A percentile compares a stretch with the other conserved stretches of the same genome.
Evolutionary conservation across 768 basidiomycete species (phyloP).

Genomic region (Podaxis sp.): DNA sequence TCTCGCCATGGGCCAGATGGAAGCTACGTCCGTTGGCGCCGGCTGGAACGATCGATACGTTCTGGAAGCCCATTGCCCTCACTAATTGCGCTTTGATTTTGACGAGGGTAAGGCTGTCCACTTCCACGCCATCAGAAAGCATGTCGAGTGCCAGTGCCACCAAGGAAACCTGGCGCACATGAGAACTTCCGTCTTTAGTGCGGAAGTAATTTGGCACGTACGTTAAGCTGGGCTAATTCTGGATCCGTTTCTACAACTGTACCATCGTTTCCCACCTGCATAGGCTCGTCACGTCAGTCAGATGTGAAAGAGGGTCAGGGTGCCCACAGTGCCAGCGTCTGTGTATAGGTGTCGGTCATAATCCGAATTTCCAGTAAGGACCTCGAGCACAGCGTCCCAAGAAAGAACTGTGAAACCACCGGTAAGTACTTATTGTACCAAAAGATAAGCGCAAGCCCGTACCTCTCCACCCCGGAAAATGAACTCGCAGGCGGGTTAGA

Average conservation of each 20-base stretch:
- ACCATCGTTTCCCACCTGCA: not conserved
- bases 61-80: slow-evolving; percentile 49
- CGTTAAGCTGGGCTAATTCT: slow-evolving; percentile 44
- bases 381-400: slow-evolving; percentile 59
- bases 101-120: slow-evolving; percentile 48
- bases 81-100: slow-evolving; percentile 57
- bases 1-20: slow-evolving; percentile 49
- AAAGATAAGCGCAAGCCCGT: slow-evolving; percentile 7
- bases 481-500: slow-evolving; percentile 60
- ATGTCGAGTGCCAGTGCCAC: slow-evolving; percentile 59
- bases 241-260: slow-evolving; percentile 28
- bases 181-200: not conserved
- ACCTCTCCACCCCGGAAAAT: slow-evolving; percentile 70
- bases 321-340: slow-evolving; percentile 30
- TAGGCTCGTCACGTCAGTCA: not conserved
- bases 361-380: slow-evolving; percentile 36
- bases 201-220: slow-evolving; percentile 20
- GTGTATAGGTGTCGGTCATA: slow-evolving; percentile 39
- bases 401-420: slow-evolving; percentile 44
- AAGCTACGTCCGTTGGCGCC: slow-evolving; percentile 41
- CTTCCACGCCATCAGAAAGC: slow-evolving; percentile 57
- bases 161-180: slow-evolving; percentile 42
- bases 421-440: not conserved
- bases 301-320: slow-evolving; percentile 23
- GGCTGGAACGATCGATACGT: slow-evolving; percentile 41